Base-by-base conservation (phyloP, 371 early-diverging fungal species). In the Zopfochytrium polystomum region DNA sequence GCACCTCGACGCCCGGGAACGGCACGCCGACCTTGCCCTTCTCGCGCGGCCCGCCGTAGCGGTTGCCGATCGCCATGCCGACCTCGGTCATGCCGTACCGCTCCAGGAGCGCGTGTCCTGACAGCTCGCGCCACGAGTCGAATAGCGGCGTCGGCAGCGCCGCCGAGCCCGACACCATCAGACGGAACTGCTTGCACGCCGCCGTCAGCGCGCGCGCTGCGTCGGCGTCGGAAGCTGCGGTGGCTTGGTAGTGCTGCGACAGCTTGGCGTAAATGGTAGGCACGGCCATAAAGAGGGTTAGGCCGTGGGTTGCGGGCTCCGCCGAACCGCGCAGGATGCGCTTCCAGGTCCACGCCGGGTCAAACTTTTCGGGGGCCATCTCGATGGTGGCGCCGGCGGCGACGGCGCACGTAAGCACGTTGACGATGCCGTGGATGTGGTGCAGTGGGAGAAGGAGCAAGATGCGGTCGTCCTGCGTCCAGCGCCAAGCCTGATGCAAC, bases 61-160 rank as follows among this genome's bases (percentile, higher is more conserved):
- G 80, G 68, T 90, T 88, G 45, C 88, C 85, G n/a, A 92, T 70
- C 4, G 82, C 90, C 90, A 92, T 90, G 29, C 93, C 93, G 45
- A 89, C 87, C 61, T 93, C 93, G 26, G 89, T 88, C 90, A 91
- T 92, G 15, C 92, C 92, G 45, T 76, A 71, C 29, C 93, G 75
- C 72, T 93, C 93, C 9, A 93, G 73, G 54, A 93, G 72, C 2
- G 74, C 73, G 47, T 90, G 90, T 15, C 85, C 85, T 29, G 85
- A 85, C 22, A 88, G 75, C 9, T 75, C 66, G 50, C 82, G 72
- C 92, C 92, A 93, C 47, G 67, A 44, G 4, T 73, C 70, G 51
- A 84, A 81, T 7, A 90, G 64, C 2, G 86, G 75, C 0, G 77
- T 74, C 7, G 91, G 92, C 31, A 93, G 75, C 3, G 92, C 81